A percentile compares a stretch with the other conserved stretches of the same genome.
These are phyloP conservation scores for Mentha longifolia DNA, from an alignment of 257 asterid genomes.

Conservation along the genomic window DNA sequence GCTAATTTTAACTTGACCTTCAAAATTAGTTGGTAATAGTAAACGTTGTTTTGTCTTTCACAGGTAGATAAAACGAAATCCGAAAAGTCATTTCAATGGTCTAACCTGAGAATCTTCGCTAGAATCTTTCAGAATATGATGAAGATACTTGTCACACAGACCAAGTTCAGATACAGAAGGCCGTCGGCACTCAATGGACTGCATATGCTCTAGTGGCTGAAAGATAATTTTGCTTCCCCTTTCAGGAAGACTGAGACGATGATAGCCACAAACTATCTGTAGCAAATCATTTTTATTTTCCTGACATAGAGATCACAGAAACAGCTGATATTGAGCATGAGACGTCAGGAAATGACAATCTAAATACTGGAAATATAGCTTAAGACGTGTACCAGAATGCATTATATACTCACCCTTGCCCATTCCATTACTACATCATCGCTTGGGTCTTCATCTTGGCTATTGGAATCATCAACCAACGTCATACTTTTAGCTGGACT, in stretches of 20 bases:
- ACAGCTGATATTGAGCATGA: slow-evolving; percentile 18
- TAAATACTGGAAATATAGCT: slow-evolving; percentile 21
- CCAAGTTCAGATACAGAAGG: slow-evolving; percentile 64
- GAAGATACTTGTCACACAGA: slow-evolving; percentile 50
- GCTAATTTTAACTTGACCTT: slow-evolving; percentile 74
- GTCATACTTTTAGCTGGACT: slow-evolving; percentile 73
- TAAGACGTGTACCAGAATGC: slow-evolving; percentile 7
- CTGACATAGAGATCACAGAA: slow-evolving; percentile 46
- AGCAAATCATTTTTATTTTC: slow-evolving; percentile 80
- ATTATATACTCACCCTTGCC: slow-evolving; percentile 65
- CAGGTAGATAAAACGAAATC: slow-evolving; percentile 16
- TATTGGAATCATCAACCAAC: slow-evolving; percentile 57
- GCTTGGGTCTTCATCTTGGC: slow-evolving; percentile 52
- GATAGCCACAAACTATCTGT: slow-evolving; percentile 83
- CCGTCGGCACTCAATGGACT: slow-evolving; percentile 64
- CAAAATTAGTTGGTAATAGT: slow-evolving; percentile 39
- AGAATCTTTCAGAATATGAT: slow-evolving; percentile 42
- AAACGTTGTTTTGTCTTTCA: slow-evolving; percentile 25
- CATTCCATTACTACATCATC: slow-evolving; percentile 68
- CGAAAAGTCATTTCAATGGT: slow-evolving; percentile 19
- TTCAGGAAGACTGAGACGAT: slow-evolving; percentile 64
- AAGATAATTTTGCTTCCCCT: slow-evolving; percentile 69
- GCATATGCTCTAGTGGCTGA: slow-evolving; percentile 90
- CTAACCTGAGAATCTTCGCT: slow-evolving; percentile 67
- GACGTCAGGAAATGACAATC: slow-evolving; percentile 28